Conservation (phyloP, 2,329 filamentous ascomycete species). For the Dactylellina leptospora region DNA sequence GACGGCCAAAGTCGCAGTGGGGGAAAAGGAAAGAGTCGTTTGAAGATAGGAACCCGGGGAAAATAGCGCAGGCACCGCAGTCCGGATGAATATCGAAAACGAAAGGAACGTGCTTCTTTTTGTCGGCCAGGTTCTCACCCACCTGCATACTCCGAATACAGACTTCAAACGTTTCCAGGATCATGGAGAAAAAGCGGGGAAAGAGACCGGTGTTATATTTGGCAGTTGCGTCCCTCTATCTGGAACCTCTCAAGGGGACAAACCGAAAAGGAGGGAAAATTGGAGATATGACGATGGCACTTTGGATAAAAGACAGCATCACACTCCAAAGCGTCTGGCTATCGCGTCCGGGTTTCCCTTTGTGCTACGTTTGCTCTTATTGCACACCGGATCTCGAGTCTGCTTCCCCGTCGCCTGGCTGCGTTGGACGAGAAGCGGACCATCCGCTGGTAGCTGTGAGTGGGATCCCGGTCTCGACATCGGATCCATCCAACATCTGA, state of each 20-base stretch:
- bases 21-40: conserved; percentile 5
- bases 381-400: conserved; percentile 30
- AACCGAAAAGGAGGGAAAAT: conserved; percentile 7
- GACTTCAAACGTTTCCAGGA: conserved; percentile 32
- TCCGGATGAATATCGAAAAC: conserved; percentile 43
- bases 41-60: conserved; percentile 38
- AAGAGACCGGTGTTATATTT: conserved; percentile 6
- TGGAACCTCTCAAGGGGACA: conserved; percentile 17
- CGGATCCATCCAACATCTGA: conserved; percentile 51
- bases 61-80: conserved; percentile 24
- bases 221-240: conserved; percentile 3
- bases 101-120: conserved; percentile 37
- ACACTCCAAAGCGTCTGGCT: neutral
- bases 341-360: neutral
- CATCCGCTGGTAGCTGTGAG: conserved; percentile 11
- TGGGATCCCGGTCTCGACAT: conserved; percentile 43
- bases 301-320: conserved; percentile 1
- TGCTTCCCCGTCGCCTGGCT: conserved; percentile 41
- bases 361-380: conserved; percentile 29
- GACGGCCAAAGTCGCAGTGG: conserved; percentile 1
- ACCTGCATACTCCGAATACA: conserved; percentile 51
- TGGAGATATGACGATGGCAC: neutral
- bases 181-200: conserved; percentile 52
- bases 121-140: conserved; percentile 30
- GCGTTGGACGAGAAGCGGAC: conserved; percentile 31